Base-by-base conservation (phyloP, 2,329 filamentous ascomycete species). In the Penicillium oxalicum region DNA sequence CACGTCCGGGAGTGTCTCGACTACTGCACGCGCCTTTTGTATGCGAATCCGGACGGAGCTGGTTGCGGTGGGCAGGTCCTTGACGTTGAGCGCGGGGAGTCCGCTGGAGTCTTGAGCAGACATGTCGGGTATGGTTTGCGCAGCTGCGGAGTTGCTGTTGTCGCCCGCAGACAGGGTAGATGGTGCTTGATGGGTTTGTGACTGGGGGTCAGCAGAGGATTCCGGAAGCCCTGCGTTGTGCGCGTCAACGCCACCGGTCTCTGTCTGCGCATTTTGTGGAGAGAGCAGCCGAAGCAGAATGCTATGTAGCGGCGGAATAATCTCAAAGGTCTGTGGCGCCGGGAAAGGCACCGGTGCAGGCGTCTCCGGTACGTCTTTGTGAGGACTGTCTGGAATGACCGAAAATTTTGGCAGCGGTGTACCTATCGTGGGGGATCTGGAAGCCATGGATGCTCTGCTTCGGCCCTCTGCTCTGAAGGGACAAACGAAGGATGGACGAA, bases 11-110 rank as follows among this genome's bases (percentile, higher is more conserved):
- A 76, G 55, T 33, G 58, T 61, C 42, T 69, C 65, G 9, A 76
- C 65, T 9, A 71, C 68, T 3, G 58, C 77, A 43, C 87, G 78
- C 43, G 91, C 90, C 57, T 84, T 85, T 66, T 90, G 86, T 50
- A 97, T 80, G 69, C 88, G 88, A 69, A 91, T 84, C 69, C 88
- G 91, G 60, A 96, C 76, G 33, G 80, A 79, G 62, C 89, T 87
- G 1, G 88, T 87, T 33, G 88, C 88, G 2, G 83, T 80, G 2
- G 86, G 82, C 12, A 97, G 80, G 59, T 95, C 86, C 67, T 95
- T 94, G 53, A 80, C 76, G 52, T 83, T 77, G 40, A 84, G 70
- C 13, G 76, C 70, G 76, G 69, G 60, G 63, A 63, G 63, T 47
- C 56, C 53, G 44, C 54, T 64, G 27, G 62, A 58, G 11, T 58